Evolutionary conservation across 2,329 filamentous ascomycete species (phyloP).

Genomic region (Ciborinia camelliae): DNA sequence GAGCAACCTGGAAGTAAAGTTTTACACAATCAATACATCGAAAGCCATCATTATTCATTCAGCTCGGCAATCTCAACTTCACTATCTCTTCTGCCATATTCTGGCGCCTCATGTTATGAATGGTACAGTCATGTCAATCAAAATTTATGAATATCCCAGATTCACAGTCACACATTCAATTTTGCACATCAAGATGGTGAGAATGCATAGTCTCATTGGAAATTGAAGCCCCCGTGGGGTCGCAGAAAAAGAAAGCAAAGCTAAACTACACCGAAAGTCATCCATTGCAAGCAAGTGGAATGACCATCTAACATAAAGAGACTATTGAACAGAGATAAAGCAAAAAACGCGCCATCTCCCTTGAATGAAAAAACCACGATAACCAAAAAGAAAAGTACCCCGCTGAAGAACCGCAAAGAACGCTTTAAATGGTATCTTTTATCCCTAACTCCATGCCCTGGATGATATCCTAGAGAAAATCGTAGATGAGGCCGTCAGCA

Average conservation of each 20-base stretch:
- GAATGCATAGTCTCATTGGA: background rate
- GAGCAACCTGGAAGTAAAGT: background rate
- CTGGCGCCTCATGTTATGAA: background rate
- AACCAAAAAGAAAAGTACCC: background rate
- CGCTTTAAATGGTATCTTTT: constrained; percentile 4
- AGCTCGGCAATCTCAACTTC: background rate
- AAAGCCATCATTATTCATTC: background rate
- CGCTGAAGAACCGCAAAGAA: background rate
- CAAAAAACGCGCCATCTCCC: background rate
- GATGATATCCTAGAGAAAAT: background rate
- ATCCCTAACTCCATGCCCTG: background rate
- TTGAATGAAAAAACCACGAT: background rate
- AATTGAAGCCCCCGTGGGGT: background rate
- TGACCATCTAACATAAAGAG: background rate
- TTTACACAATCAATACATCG: background rate
- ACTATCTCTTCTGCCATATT: background rate
- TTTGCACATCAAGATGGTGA: background rate
- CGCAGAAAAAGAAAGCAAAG: background rate
- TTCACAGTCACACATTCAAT: background rate
- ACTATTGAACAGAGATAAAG: background rate
- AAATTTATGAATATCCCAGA: background rate
- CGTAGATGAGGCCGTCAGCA: background rate
- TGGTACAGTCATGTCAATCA: background rate
- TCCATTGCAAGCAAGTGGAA: constrained; percentile 5
- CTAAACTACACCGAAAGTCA: background rate